Evolutionary conservation across 352 stramenopile genomes (phyloP), one percentile per base, ranked within the genome.

Genomic region (Phytophthora cryptogea): DNA sequence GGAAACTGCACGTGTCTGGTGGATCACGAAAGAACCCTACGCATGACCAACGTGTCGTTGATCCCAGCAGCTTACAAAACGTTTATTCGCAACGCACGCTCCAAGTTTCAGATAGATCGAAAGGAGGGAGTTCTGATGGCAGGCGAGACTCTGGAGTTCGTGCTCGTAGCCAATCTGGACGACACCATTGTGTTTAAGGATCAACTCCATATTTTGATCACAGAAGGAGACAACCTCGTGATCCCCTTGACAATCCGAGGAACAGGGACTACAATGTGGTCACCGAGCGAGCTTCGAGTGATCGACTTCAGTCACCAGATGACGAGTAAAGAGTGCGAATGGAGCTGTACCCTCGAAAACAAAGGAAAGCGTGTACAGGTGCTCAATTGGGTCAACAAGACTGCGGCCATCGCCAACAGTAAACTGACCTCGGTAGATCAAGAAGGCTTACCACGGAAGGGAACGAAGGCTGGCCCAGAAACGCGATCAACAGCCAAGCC

Each of bases 261-360:
- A n/a, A 92, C 82, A 17, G 95, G 95, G 10, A 98, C 94, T 13
- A 99, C 95, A 7, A 97, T 98, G 68, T 98, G 89, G 89, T 95
- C 85, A 4, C 74, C 77, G 0, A 92, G 69, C n/a, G 89, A 97
- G 47, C 73, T 98, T 10, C 75, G 72, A 17, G 60, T 89, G 36
- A 86, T 98, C 37, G 91, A 98, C 58, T 98, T 98, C 56, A 83
- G 77, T 2, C 70, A 94, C 26, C 89, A 98, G 52, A 96, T 98
- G 76, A 98, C 93, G 0, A 89, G 74, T 50, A 76, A 70, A 31
- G 69, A 85, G 59, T 98, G 90, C 61, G 83, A 97, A 59, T 95
- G 89, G 77, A 92, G 83, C 35, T 98, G 97, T 53, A 96, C 94
- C 2, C 77, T 98, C 5, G 95, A 98, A 55, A 98, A 98, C 77